phyloP scores from a whole-genome alignment of 257 asterid genomes.

The Galeopsis tetrahit region DNA sequence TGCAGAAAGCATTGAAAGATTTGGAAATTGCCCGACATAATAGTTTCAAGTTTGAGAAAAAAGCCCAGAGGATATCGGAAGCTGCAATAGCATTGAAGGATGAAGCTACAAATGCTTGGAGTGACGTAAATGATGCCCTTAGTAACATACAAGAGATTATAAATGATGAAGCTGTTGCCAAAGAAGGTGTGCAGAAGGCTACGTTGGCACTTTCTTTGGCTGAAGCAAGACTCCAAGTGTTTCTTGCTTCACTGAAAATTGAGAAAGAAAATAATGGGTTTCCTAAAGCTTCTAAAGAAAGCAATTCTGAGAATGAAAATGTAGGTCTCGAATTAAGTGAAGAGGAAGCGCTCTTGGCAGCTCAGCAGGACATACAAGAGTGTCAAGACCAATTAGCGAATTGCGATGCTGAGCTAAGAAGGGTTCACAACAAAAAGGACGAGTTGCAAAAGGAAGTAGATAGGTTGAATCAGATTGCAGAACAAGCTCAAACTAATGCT shows the following conservation, averaged over 20 bases:
- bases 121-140: slow-evolving; percentile 59
- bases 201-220: slow-evolving; percentile 78
- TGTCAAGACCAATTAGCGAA: slow-evolving; percentile 59
- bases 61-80: slow-evolving; percentile 93
- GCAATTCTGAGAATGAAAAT: slow-evolving; percentile 34
- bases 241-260: slow-evolving; percentile 50
- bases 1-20: slow-evolving; percentile 80
- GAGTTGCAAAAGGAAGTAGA: slow-evolving; percentile 88
- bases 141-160: slow-evolving; percentile 59
- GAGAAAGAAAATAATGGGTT: slow-evolving; percentile 46
- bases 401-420: slow-evolving; percentile 75
- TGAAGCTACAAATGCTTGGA: slow-evolving; percentile 74
- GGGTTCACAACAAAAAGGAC: slow-evolving; percentile 71
- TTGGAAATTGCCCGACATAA: slow-evolving; percentile 75
- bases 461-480: slow-evolving; percentile 72
- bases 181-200: slow-evolving; percentile 76
- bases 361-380: slow-evolving; percentile 59
- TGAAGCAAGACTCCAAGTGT: slow-evolving; percentile 79
- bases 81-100: slow-evolving; percentile 87
- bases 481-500: slow-evolving; percentile 61
- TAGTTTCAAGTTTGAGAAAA: slow-evolving; percentile 78
- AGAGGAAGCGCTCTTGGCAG: slow-evolving; percentile 63
- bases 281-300: slow-evolving; percentile 39
- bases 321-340: slow-evolving; percentile 49
- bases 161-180: slow-evolving; percentile 69